A percentile compares a stretch with the other conserved stretches of the same genome.
Conservation (phyloP, 257 asterid species). For the Apocynum venetum region DNA sequence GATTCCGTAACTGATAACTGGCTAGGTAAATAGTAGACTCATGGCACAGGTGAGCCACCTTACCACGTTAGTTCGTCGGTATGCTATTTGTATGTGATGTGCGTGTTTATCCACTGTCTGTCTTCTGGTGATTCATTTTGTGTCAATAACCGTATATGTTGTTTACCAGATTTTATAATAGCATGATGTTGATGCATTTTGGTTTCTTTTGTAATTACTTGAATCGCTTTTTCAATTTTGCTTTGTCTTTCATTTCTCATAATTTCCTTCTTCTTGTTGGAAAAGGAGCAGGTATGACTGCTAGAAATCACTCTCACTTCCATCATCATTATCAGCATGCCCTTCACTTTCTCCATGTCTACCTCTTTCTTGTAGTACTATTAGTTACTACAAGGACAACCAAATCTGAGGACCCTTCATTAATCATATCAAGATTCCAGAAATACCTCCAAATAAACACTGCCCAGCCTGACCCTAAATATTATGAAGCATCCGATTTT, state of each 20-base stretch:
- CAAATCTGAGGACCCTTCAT: conserved; percentile 24
- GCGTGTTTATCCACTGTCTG: neutral
- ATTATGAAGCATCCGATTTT: conserved; percentile 65
- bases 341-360: neutral
- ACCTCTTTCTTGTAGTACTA: neutral
- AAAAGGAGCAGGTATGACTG: conserved; percentile 4
- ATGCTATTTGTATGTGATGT: neutral
- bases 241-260: neutral
- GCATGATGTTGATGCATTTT: neutral
- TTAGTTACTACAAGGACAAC: neutral
- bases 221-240: neutral
- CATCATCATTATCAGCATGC: neutral
- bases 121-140: neutral
- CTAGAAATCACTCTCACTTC: neutral
- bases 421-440: conserved; percentile 74
- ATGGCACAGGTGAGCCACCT: neutral
- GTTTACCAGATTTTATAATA: neutral
- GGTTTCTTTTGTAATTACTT: neutral
- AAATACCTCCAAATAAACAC: conserved; percentile 78
- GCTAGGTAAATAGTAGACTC: neutral
- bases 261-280: neutral
- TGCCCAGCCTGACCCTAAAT: conserved; percentile 77
- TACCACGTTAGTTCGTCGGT: neutral
- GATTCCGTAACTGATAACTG: neutral
- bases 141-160: neutral